Conservation (phyloP, 495 filamentous ascomycete species). For the Staphylotrichum longicolle region DNA sequence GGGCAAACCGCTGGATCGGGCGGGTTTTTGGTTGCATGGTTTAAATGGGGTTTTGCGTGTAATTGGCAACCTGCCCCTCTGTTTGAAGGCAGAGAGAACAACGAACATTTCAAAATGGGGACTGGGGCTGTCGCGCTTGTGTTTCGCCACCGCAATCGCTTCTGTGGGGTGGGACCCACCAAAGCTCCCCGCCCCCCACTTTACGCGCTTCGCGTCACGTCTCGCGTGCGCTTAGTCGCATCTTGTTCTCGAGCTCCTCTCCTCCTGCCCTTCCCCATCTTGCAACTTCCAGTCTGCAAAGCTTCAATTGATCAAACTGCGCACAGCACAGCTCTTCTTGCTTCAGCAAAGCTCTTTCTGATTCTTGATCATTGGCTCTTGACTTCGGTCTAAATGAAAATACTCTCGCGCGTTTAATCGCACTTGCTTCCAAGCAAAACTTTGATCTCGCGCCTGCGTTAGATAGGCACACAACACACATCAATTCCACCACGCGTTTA, state of each 20-base stretch:
- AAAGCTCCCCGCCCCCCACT: not conserved
- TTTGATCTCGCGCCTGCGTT: constrained; percentile 2
- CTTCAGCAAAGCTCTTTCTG: too few species aligned
- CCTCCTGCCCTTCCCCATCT: not conserved
- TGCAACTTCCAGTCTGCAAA: not conserved
- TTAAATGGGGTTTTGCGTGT: too few species aligned
- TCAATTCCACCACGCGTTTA: not conserved
- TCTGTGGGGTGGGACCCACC: not conserved
- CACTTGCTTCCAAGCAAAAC: not conserved
- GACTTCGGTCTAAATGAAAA: not conserved
- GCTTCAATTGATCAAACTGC: not conserved
- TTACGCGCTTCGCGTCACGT: not conserved
- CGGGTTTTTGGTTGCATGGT: constrained; percentile 44
- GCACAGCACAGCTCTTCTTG: not conserved
- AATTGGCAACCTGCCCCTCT: too few species aligned
- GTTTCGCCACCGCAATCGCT: not conserved
- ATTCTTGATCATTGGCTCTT: not conserved
- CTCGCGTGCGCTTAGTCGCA: too few species aligned
- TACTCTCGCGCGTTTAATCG: not conserved
- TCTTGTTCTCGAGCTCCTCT: not conserved
- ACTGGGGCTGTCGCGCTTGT: too few species aligned
- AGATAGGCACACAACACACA: not conserved
- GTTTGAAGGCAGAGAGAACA: too few species aligned
- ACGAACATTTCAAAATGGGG: too few species aligned
- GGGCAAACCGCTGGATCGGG: constrained; percentile 87